Base-by-base conservation (phyloP, 2,329 filamentous ascomycete genomes). In the Clarireedia paspali region DNA sequence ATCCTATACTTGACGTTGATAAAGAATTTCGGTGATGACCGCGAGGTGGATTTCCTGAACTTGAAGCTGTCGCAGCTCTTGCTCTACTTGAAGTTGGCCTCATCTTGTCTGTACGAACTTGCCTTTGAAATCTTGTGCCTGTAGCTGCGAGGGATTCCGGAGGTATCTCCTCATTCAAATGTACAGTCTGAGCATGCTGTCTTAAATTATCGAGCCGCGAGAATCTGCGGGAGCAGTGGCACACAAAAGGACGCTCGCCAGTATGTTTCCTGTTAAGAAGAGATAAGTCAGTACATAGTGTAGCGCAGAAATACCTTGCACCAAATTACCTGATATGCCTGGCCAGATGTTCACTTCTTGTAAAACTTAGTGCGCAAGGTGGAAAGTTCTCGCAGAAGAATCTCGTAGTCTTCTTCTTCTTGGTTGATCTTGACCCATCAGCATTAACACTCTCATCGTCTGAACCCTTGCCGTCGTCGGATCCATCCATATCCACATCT, bases 341-440 rank as follows among this genome's bases (percentile, higher is more conserved):
- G 15, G 92, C 92, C 59, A 99, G 73, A 75, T 99, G 94, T 70
- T 99, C 94, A 68, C 92, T 97, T 60, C 94, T 79, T 0, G 94
- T 97, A 69, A 99, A 99, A 71, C 91, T 96, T 57, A 99, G 72
- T 66, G 87, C 91, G 72, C 94, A 99, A 4, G 91, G 91, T 26
- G 92, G 92, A 65, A 90, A 97, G 34, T 96, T 91, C 4, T 88
- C 95, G 73, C 94, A 99, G 72, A 92, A 96, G 72, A 99, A 99
- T 47, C 90, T 84, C 70, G 96, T 91, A 0, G 91, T 90, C 72
- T 96, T 96, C 75, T 96, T 96, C 80, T 96, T 97, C 74, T 95
- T 95, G 52, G 81, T 85, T 7, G 88, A 87, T 60, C 86, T 82
- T n/a, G 77, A 76, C 44, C 83, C 75, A 67, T 87, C 84, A 10